phyloP scores from a whole-genome alignment of 441 rosid species.

The California macrophylla region DNA sequence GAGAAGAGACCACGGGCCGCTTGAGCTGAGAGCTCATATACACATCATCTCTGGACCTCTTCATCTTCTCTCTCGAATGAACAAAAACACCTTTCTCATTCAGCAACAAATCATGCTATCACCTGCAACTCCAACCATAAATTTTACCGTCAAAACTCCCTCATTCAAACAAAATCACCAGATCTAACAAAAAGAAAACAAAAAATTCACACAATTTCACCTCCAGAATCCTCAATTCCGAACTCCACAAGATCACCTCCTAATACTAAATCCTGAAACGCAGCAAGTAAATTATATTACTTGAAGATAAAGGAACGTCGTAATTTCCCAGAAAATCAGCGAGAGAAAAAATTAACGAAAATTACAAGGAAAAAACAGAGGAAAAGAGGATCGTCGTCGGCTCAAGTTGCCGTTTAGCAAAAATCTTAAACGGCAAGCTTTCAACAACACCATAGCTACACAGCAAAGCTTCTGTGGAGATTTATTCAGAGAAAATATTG shows the following conservation, averaged over 20 bases:
- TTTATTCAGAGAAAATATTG: constrained; percentile 1
- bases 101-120: constrained; percentile 34
- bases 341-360: constrained; percentile 19
- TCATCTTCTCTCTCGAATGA: constrained; percentile 35
- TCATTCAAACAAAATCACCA: constrained; percentile 21
- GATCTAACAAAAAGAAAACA: constrained; percentile 35
- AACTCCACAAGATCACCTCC: constrained; percentile 25
- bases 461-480: neutral
- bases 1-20: constrained; percentile 51
- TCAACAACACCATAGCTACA: neutral
- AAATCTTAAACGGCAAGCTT: constrained; percentile 18
- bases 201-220: neutral
- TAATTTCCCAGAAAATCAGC: neutral
- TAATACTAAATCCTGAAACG: constrained; percentile 11
- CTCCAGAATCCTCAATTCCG: constrained; percentile 16
- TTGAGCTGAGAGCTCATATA: constrained; percentile 43
- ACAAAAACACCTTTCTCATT: constrained; percentile 13
- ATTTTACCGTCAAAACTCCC: constrained; percentile 21
- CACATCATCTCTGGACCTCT: constrained; percentile 71
- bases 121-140: constrained; percentile 24
- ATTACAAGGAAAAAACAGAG: constrained; percentile 20
- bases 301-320: constrained; percentile 33
- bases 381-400: constrained; percentile 16
- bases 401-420: constrained; percentile 17
- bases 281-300: constrained; percentile 34